Base-by-base conservation (phyloP, 148 eudicot genomes). In the Vaccinium corymbosum region DNA sequence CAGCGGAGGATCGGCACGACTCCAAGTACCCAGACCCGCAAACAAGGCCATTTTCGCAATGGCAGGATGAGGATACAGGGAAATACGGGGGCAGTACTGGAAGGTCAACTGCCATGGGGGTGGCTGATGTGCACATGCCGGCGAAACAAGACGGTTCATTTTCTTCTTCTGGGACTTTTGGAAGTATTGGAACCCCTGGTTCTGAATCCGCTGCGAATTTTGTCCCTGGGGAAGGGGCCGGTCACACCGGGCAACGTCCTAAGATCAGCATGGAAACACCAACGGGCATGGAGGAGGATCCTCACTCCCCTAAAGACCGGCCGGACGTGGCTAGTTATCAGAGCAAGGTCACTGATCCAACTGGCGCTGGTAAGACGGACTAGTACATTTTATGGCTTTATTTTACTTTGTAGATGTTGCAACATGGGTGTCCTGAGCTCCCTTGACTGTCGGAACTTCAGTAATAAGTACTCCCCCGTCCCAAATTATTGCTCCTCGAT, bases 341-440 rank as follows among this genome's bases (percentile, higher is more conserved):
- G 87, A 78, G 85, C 59, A 92, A 93, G 85, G 93, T 89, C 80
- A 61, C 83, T 59, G 92, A 92, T 86, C 94, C 94, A 6, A 88
- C 93, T 11, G 89, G 90, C 71, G 53, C 42, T 46, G 92, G 98
- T 92, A 87, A 81, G 78, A 11, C 71, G 27, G 27, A 27, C 27
- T 0, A 27, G 27, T 9, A 22, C 71, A 10, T 19, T 25, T 64
- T 19, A 2, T 22, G 71, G 29, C 15, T 64, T 64, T 13, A 22
- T 27, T 27, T 27, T 32, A 64, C 22, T 59, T 59, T 11, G 10
- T 27, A 27, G 27, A 27, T 27, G 27, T 27, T 27, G 27, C 27
- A 27, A 27, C 27, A 27, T 27, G 27, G 27, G 27, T 27, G 27
- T 27, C 27, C 27, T 27, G 27, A 27, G 27, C 27, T 27, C 27